phyloP scores from a whole-genome alignment of 192 early-diverging fungal species.

The Lobosporangium transversale region DNA sequence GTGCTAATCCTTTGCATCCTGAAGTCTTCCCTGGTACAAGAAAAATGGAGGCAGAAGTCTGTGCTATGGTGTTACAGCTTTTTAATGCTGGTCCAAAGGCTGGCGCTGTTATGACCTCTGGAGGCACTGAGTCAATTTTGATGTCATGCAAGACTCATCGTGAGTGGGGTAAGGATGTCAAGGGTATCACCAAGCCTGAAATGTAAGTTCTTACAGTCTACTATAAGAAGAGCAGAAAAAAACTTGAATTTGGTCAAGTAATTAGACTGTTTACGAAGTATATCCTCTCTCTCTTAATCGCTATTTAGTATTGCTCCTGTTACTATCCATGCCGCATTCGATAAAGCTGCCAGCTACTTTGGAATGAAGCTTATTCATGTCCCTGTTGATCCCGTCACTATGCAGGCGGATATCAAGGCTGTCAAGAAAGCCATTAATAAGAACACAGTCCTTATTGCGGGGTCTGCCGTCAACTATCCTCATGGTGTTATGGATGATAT shows the following conservation, averaged over 20 bases:
- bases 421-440: conserved; percentile 85
- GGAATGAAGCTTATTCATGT: conserved; percentile 87
- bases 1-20: conserved; percentile 93
- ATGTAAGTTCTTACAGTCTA: conserved; percentile 87
- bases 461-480: conserved; percentile 92
- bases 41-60: conserved; percentile 94
- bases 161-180: conserved; percentile 80
- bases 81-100: conserved; percentile 80
- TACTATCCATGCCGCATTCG: conserved; percentile 95
- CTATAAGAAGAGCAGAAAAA: too few species aligned
- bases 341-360: conserved; percentile 95
- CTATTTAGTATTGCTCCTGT: conserved; percentile 81
- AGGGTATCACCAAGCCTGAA: conserved; percentile 89
- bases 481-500: conserved; percentile 96
- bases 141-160: conserved; percentile 96
- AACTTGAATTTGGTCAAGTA: too few species aligned
- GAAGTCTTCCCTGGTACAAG: conserved; percentile 95
- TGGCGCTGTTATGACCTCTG: conserved; percentile 91
- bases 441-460: conserved; percentile 92
- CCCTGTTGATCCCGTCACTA: conserved; percentile 81
- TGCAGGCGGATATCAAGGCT: conserved; percentile 79
- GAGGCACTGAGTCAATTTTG: conserved; percentile 93
- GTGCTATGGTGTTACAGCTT: conserved; percentile 90
- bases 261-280: too few species aligned
- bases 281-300: too few species aligned